Conservation (phyloP, 495 filamentous ascomycete genomes). For the Margaritispora aquatica region DNA sequence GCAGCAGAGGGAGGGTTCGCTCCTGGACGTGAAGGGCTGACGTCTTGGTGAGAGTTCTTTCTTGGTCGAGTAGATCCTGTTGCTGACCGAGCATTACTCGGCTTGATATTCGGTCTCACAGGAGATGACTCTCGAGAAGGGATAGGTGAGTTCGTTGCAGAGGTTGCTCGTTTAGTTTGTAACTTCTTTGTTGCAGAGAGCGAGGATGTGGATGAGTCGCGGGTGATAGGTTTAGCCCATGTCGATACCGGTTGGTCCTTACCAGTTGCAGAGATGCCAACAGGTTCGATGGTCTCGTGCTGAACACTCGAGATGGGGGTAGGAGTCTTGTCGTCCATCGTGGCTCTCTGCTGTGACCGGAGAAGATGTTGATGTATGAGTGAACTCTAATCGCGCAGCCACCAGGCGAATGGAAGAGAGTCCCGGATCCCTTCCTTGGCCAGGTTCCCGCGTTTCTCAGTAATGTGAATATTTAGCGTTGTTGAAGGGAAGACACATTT, state of each 20-base stretch:
- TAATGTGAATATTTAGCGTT: constrained; percentile 5
- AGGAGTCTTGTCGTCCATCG: constrained; percentile 5
- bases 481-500: neutral
- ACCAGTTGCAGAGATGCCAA: neutral
- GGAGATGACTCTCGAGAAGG: constrained; percentile 48
- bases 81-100: constrained; percentile 22
- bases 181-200: constrained; percentile 21
- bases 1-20: constrained; percentile 49
- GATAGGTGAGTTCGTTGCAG: constrained; percentile 39
- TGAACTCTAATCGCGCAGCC: constrained; percentile 5
- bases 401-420: constrained; percentile 6
- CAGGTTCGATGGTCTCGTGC: constrained; percentile 5
- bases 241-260: constrained; percentile 3
- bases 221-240: constrained; percentile 5
- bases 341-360: neutral
- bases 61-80: constrained; percentile 48
- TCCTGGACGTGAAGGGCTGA: constrained; percentile 53
- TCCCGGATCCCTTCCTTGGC: constrained; percentile 3
- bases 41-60: constrained; percentile 62
- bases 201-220: constrained; percentile 18
- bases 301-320: constrained; percentile 4
- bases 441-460: neutral
- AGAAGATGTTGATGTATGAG: neutral
- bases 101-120: constrained; percentile 29
- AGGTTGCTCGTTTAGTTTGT: constrained; percentile 26